A percentile compares a stretch with the other conserved stretches of the same genome.
These are phyloP conservation scores for Phylloboletellus chloephorus DNA, from an alignment of 1,284 basidiomycete genomes.

Conservation along the genomic window DNA sequence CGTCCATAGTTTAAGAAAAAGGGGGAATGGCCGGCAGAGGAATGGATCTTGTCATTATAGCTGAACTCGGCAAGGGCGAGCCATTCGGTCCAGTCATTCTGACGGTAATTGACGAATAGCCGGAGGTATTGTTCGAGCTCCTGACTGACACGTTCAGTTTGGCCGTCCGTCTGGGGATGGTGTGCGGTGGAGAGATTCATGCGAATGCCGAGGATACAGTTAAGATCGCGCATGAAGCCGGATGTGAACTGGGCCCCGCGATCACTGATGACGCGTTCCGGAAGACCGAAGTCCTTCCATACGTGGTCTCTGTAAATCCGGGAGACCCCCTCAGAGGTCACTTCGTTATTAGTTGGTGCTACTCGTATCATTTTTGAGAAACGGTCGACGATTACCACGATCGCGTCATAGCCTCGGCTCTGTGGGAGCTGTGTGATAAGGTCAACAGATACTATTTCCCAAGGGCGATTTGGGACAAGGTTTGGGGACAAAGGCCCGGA, in stretches of 20 bases:
- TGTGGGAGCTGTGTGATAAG: background rate
- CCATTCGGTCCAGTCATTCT: constrained; percentile 8
- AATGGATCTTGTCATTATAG: background rate
- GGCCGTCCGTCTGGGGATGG: constrained; percentile 5
- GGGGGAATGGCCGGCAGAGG: background rate
- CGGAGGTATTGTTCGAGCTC: constrained; percentile 35
- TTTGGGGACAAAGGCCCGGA: too few species aligned
- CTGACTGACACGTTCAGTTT: constrained; percentile 41
- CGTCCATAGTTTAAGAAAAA: constrained; percentile 16
- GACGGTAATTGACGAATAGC: constrained; percentile 19
- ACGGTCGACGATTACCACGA: background rate
- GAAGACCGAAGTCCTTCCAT: background rate
- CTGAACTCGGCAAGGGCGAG: constrained; percentile 1
- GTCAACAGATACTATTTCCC: too few species aligned
- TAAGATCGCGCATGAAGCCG: background rate
- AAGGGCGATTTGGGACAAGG: too few species aligned
- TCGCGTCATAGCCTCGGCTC: background rate
- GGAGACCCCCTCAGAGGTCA: background rate
- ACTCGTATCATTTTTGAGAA: constrained; percentile 1
- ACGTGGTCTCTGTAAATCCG: background rate
- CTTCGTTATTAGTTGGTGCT: background rate
- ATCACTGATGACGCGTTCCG: background rate
- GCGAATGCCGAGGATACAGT: background rate
- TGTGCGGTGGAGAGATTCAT: constrained; percentile 16
- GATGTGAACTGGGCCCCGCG: background rate